These are phyloP conservation scores for Liquidambar formosana DNA, from an alignment of 164 flowering plant species.

Conservation along the genomic window DNA sequence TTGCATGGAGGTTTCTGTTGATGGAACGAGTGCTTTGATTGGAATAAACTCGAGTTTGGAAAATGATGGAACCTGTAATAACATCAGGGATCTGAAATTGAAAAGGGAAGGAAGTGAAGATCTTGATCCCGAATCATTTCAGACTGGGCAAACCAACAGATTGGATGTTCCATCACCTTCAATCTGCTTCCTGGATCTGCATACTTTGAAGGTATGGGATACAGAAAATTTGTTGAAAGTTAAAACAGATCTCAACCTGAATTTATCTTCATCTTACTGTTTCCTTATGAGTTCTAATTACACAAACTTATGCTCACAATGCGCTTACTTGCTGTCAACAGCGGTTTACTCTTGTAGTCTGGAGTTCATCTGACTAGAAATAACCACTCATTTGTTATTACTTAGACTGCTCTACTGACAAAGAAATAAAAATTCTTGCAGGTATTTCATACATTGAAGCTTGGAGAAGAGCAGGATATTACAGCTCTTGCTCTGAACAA, in stretches of 20 bases:
- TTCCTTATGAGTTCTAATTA: not conserved
- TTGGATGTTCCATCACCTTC: constrained; percentile 65
- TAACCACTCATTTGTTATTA: not conserved
- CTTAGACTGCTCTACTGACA: not conserved
- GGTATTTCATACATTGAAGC: constrained; percentile 74
- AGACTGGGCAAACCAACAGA: constrained; percentile 24
- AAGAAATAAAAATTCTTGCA: constrained; percentile 21
- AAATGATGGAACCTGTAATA: constrained; percentile 28
- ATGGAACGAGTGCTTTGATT: constrained; percentile 71
- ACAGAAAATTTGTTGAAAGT: not conserved
- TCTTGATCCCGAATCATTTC: constrained; percentile 24
- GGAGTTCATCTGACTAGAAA: not conserved
- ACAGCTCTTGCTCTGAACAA: constrained; percentile 78
- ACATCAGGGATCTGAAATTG: constrained; percentile 14
- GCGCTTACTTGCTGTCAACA: no score
- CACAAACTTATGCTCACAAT: not conserved
- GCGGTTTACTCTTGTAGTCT: not conserved
- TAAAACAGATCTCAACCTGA: not conserved
- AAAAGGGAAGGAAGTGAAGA: constrained; percentile 23
- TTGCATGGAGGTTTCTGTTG: constrained; percentile 87
- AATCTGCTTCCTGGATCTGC: constrained; percentile 77
- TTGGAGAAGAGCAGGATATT: constrained; percentile 80
- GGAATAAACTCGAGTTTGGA: constrained; percentile 54
- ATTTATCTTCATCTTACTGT: not conserved
- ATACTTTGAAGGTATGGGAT: constrained; percentile 64